Percentiles rank a stretch among this genome's conserved stretches.
Conservation (phyloP, 2,329 filamentous ascomycete species). For the Aspergillus terreus region DNA sequence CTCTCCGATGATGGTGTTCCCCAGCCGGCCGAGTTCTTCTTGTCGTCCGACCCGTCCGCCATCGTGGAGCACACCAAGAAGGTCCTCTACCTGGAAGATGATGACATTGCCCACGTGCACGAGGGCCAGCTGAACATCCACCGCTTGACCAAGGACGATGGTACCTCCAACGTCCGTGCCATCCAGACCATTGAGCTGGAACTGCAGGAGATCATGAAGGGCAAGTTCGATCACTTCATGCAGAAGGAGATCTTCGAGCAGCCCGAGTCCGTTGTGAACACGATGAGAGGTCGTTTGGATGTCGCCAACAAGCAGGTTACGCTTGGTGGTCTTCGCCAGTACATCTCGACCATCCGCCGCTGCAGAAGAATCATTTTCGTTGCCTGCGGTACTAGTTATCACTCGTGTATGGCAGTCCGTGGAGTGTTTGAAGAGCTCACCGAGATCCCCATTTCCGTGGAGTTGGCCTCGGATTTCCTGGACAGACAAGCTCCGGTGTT, state of each 20-base stretch:
- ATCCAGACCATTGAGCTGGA: conserved; percentile 99
- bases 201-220: conserved; percentile 99
- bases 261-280: conserved; percentile 98
- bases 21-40: conserved; percentile 98
- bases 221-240: conserved; percentile 99
- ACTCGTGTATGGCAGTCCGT: conserved; percentile 99
- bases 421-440: conserved; percentile 97
- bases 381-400: conserved; percentile 95
- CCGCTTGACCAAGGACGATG: conserved; percentile 93
- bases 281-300: conserved; percentile 98
- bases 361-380: conserved; percentile 99
- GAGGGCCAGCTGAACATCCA: conserved; percentile 99
- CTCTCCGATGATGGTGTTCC: conserved; percentile 97
- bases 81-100: conserved; percentile 98
- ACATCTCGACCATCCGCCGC: conserved; percentile 92
- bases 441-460: conserved; percentile 95
- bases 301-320: conserved; percentile 91
- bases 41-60: conserved; percentile 95
- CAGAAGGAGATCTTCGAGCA: conserved; percentile 99
- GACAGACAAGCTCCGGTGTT: conserved; percentile 96
- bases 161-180: conserved; percentile 91
- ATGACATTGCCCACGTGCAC: conserved; percentile 99
- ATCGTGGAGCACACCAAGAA: conserved; percentile 99
- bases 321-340: conserved; percentile 90
- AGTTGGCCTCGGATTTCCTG: conserved; percentile 96